A percentile compares a stretch with the other conserved stretches of the same genome.
Conservation (phyloP, 257 asterid genomes). For the Plectranthus barbatus region DNA sequence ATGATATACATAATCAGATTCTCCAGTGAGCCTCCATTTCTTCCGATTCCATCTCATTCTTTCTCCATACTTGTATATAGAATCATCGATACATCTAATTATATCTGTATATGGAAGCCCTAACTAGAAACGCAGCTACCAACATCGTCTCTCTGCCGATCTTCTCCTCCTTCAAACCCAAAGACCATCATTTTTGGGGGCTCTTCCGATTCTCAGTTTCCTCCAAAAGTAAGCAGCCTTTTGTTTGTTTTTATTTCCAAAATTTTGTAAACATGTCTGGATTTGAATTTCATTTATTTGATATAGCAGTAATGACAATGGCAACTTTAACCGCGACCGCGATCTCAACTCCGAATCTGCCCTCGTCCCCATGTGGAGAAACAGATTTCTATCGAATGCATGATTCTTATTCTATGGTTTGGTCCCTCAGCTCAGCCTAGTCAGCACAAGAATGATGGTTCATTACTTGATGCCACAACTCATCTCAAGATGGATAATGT, state of each 20-base stretch:
- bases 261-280: neutral
- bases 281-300: neutral
- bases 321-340: constrained; percentile 16
- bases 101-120: constrained; percentile 65
- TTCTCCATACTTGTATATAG: no score
- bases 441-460: no score
- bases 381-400: constrained; percentile 42
- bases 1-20: no score
- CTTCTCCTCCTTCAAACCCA: constrained; percentile 35
- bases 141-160: constrained; percentile 33
- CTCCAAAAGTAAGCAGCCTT: constrained; percentile 31
- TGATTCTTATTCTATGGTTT: no score
- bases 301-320: constrained; percentile 19
- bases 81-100: no score
- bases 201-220: constrained; percentile 41
- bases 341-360: constrained; percentile 36
- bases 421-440: no score
- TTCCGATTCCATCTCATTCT: no score
- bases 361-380: constrained; percentile 30
- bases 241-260: neutral
- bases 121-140: constrained; percentile 26
- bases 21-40: no score
- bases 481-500: no score
- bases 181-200: constrained; percentile 23
- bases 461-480: no score